Evolutionary conservation across 108 stramenopile species (phyloP), one percentile per base, ranked within the genome.

Genomic region (Fragilaria radians): DNA sequence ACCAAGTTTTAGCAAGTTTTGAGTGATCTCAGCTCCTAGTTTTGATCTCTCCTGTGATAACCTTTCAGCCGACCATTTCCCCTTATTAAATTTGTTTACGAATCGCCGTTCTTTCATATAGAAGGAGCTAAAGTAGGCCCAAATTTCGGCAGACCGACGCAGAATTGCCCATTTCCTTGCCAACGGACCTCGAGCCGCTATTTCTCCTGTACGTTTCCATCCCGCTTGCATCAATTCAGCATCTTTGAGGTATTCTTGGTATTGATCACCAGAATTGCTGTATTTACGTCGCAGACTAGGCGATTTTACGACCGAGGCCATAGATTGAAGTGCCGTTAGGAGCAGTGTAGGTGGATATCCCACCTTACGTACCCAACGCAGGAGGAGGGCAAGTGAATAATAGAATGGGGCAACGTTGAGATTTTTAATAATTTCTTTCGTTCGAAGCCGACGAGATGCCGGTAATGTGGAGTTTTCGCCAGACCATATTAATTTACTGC

Each of bases 1-100:
- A 47, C 97, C 97, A 45, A 98, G 67, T 63, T 82, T 87, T 29
- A 98, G 70, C 50, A 96, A 68, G 56, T 88, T 95, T 59, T 95
- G 88, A 19, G 92, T 91, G n/a, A 96, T 63, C 50, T 88, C 83
- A 24, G 78, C 81, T 27, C 89, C 89, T 49, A 94, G 61, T 62
- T 83, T 81, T 1, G 78, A 76, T 48, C 91, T 66, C 52, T 88
- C 87, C 48, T 74, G 71, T 32, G 64, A 75, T 54, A 87, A 82
- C 33, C 65, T 77, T 32, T 85, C 81, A 56, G 87, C 77, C 22
- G 73, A 60, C 86, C 85, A 88, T 42, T 73, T 60, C 0, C 92
- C 88, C 60, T 73, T 88, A 21, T 84, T 68, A 48, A 77, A 80
- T 49, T 79, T 84, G 32, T 77, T 81, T 28, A 73, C 55, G 30